phyloP scores from a whole-genome alignment of 2,329 filamentous ascomycete genomes.

The Aspergillus arachidicola region DNA sequence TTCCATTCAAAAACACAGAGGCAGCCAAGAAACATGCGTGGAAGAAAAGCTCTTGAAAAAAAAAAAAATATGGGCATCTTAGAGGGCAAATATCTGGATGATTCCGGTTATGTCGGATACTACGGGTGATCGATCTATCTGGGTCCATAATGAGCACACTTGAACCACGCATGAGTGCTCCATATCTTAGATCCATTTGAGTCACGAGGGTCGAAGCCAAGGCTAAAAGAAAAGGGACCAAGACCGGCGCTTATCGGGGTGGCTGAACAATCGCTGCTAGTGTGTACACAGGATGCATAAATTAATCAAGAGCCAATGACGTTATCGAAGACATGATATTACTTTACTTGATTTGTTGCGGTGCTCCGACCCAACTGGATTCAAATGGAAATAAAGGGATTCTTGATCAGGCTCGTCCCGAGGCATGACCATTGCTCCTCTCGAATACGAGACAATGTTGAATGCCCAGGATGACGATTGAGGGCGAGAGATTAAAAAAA shows the following conservation, averaged over 20 bases:
- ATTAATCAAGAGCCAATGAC: slow-evolving; percentile 1
- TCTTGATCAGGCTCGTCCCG: neutral
- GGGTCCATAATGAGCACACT: neutral
- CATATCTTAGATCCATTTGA: neutral
- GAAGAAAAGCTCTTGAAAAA: slow-evolving; percentile 27
- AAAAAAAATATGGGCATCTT: neutral
- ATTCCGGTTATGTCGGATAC: neutral
- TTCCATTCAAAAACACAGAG: slow-evolving; percentile 65
- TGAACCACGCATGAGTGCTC: neutral
- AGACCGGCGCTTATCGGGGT: slow-evolving; percentile 6
- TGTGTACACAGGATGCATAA: neutral
- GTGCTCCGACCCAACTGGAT: neutral
- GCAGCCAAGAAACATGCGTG: slow-evolving; percentile 54
- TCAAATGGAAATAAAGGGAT: neutral
- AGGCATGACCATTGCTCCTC: neutral
- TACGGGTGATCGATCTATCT: neutral
- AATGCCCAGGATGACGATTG: neutral
- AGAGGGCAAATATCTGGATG: neutral
- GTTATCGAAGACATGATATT: neutral
- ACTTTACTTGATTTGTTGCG: neutral
- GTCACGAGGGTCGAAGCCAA: neutral
- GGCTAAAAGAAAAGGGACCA: neutral
- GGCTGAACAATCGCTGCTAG: slow-evolving; percentile 5
- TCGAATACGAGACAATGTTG: neutral
- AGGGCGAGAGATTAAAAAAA: neutral